Conservation (phyloP, 2,329 filamentous ascomycete species). For the Fusarium equiseti region DNA sequence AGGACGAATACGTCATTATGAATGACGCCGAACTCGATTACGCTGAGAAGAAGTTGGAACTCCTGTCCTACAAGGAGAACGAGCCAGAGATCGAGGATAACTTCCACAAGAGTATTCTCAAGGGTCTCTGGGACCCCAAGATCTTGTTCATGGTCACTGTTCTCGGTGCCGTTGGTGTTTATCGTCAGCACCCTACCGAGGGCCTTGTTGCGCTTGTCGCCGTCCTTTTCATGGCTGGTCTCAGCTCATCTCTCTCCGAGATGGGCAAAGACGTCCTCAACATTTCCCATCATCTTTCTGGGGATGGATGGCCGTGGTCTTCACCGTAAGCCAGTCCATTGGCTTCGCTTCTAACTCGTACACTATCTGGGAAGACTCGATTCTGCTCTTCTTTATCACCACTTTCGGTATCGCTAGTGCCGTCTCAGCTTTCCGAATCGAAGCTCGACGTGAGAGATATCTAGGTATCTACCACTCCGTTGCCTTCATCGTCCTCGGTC, state of each 20-base stretch:
- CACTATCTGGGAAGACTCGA: constrained; percentile 98
- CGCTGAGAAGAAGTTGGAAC: constrained; percentile 69
- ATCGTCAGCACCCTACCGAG: constrained; percentile 51
- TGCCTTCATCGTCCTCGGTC: constrained; percentile 82
- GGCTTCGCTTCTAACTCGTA: constrained; percentile 98
- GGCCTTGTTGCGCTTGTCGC: constrained; percentile 56
- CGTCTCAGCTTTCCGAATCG: constrained; percentile 79
- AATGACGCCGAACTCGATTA: constrained; percentile 70
- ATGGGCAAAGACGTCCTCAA: constrained; percentile 60
- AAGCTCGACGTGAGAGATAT: constrained; percentile 73
- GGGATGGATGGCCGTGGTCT: constrained; percentile 86
- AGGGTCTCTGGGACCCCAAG: constrained; percentile 53
- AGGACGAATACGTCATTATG: constrained; percentile 65
- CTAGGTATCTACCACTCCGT: constrained; percentile 87
- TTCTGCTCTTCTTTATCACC: constrained; percentile 88
- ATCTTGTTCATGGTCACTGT: constrained; percentile 50
- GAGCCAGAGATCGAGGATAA: constrained; percentile 57
- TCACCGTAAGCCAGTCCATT: constrained; percentile 87
- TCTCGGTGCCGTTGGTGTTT: constrained; percentile 49
- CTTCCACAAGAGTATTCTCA: constrained; percentile 51
- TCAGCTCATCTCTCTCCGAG: constrained; percentile 57
- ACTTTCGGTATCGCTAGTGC: constrained; percentile 86
- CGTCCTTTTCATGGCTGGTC: constrained; percentile 56
- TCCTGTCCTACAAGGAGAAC: constrained; percentile 55
- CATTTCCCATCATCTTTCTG: constrained; percentile 81